A percentile compares a stretch with the other conserved stretches of the same genome.
phyloP scores from a whole-genome alignment of 2,329 filamentous ascomycete species.

The Aspergillus sp. region DNA sequence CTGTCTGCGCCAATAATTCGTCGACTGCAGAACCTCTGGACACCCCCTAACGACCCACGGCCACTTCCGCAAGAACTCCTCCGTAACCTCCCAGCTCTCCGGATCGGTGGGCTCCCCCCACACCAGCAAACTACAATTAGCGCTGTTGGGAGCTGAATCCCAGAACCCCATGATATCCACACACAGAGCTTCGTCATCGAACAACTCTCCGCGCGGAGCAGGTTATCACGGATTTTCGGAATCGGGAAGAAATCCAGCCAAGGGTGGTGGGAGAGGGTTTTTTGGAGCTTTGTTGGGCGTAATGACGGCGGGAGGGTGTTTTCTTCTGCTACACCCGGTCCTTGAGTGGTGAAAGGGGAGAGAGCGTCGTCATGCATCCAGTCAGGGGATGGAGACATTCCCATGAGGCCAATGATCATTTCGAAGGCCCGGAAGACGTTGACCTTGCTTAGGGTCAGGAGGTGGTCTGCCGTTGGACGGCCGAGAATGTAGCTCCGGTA shows the following conservation, averaged over 20 bases:
- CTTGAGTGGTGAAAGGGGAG: constrained; percentile 16
- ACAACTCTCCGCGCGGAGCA: constrained; percentile 23
- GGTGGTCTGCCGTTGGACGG: constrained; percentile 22
- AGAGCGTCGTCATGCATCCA: constrained; percentile 22
- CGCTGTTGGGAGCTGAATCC: constrained; percentile 8
- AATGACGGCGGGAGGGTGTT: constrained; percentile 19
- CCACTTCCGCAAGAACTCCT: constrained; percentile 42
- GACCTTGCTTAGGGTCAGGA: constrained; percentile 26
- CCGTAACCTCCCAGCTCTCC: constrained; percentile 42
- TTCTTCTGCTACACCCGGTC: constrained; percentile 4
- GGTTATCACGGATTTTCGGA: constrained; percentile 35
- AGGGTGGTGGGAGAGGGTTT: constrained; percentile 33
- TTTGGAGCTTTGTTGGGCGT: constrained; percentile 34
- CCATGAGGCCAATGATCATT: constrained; percentile 22
- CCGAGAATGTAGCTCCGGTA: constrained; percentile 19
- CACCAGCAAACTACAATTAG: constrained; percentile 35
- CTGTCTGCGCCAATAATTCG: constrained; percentile 18
- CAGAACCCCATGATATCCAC: constrained; percentile 31
- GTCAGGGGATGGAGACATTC: constrained; percentile 9
- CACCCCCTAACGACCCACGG: constrained; percentile 20
- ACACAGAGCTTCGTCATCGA: constrained; percentile 31
- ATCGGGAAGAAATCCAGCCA: constrained; percentile 28
- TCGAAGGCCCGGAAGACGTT: constrained; percentile 29
- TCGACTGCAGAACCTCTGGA: constrained; percentile 17
- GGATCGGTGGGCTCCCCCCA: constrained; percentile 44